Conservation (phyloP, 2,329 filamentous ascomycete species). For the Pseudogymnoascus sp. region DNA sequence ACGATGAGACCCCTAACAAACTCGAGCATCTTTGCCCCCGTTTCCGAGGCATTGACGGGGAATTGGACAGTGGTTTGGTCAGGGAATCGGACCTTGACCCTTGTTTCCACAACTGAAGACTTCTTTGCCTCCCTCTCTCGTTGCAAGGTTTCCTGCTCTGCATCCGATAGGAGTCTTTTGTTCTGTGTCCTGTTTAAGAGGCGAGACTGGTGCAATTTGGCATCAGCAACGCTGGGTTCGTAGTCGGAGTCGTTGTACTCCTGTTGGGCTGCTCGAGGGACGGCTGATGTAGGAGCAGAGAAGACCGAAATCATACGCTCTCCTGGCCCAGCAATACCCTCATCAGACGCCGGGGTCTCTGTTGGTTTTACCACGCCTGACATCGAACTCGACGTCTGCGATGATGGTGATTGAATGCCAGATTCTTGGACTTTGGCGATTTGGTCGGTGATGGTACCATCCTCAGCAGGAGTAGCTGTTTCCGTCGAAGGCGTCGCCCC, state of each 20-base stretch:
- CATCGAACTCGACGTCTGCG: constrained; percentile 12
- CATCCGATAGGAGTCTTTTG: constrained; percentile 73
- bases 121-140: constrained; percentile 60
- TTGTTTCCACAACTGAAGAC: constrained; percentile 59
- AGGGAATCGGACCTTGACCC: constrained; percentile 78
- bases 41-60: constrained; percentile 62
- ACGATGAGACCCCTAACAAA: constrained; percentile 70
- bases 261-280: constrained; percentile 66
- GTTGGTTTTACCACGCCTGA: constrained; percentile 7
- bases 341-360: constrained; percentile 16
- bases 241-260: constrained; percentile 69
- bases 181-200: constrained; percentile 56
- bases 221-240: constrained; percentile 68
- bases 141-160: constrained; percentile 62
- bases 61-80: constrained; percentile 75
- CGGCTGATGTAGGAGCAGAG: constrained; percentile 66
- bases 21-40: constrained; percentile 64
- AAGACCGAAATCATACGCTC: constrained; percentile 62
- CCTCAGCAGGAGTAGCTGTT: constrained; percentile 14
- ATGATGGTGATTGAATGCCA: constrained; percentile 5
- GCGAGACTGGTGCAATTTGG: constrained; percentile 65
- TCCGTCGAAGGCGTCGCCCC: constrained; percentile 16
- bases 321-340: constrained; percentile 26
- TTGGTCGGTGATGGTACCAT: constrained; percentile 18
- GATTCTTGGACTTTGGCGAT: constrained; percentile 13